Conservation (phyloP, 768 basidiomycete species). For the Mycena venus region DNA sequence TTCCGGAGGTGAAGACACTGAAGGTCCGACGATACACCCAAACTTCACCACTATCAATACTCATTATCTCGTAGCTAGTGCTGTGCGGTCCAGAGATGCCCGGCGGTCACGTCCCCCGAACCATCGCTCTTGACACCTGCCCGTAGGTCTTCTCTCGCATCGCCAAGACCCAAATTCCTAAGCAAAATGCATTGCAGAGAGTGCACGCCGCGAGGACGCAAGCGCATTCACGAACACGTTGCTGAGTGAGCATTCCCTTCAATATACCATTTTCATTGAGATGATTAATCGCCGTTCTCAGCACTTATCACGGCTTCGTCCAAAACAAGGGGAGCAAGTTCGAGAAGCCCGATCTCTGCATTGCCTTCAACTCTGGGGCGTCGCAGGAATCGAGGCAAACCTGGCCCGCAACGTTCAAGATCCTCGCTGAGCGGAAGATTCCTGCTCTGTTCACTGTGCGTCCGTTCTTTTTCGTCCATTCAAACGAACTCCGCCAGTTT, state of each 20-base stretch:
- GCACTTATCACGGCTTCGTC: constrained; percentile 26
- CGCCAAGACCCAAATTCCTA: too few relatives aligned
- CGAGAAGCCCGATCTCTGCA: constrained; percentile 23
- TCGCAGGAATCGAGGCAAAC: neutral
- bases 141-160: constrained; percentile 4
- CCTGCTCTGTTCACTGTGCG: constrained; percentile 24
- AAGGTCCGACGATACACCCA: too few relatives aligned
- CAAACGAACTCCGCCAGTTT: neutral
- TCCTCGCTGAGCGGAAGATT: constrained; percentile 17
- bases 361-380: constrained; percentile 31
- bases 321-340: neutral
- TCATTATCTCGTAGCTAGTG: too few relatives aligned
- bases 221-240: constrained; percentile 20
- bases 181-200: constrained; percentile 4
- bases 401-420: constrained; percentile 16
- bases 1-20: constrained; percentile 37
- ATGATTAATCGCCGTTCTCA: too few relatives aligned
- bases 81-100: too few relatives aligned
- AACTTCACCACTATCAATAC: too few relatives aligned
- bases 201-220: constrained; percentile 10
- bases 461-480: too few relatives aligned
- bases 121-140: constrained; percentile 6
- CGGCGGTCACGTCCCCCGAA: neutral
- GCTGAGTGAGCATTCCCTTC: neutral
- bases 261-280: neutral